Percentiles rank a stretch among this genome's conserved stretches.
Conservation (phyloP, 1,139 yeast species). For the Yamadazyma atlantica region DNA sequence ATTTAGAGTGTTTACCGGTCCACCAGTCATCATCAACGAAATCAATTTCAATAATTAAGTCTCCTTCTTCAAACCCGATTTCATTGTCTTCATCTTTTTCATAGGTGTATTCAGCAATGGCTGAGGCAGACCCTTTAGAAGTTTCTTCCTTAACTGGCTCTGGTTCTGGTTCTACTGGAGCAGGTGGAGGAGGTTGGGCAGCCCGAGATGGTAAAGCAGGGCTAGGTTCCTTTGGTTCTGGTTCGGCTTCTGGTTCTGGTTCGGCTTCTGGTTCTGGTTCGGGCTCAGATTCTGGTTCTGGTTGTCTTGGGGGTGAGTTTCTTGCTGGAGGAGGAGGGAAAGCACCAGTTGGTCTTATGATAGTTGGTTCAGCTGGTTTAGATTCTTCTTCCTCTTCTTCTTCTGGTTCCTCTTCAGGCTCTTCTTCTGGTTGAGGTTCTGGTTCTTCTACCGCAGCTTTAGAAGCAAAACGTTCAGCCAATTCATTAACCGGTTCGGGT, state of each 20-base stretch:
- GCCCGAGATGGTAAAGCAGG: slow-evolving; percentile 17
- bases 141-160: slow-evolving; percentile 15
- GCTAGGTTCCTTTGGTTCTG: slow-evolving; percentile 16
- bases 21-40: slow-evolving; percentile 82
- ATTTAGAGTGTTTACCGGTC: slow-evolving; percentile 62
- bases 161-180: slow-evolving; percentile 15
- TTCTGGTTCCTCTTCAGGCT: slow-evolving; percentile 19
- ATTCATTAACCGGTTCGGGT: slow-evolving; percentile 15
- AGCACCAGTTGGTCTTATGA: not conserved
- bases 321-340: slow-evolving; percentile 21
- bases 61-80: slow-evolving; percentile 65
- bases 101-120: slow-evolving; percentile 66
- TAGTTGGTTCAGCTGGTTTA: slow-evolving; percentile 8
- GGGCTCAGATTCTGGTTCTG: slow-evolving; percentile 15
- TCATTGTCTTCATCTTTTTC: slow-evolving; percentile 78
- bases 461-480: slow-evolving; percentile 19
- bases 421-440: slow-evolving; percentile 17
- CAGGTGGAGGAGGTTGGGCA: slow-evolving; percentile 15
- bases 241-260: slow-evolving; percentile 21
- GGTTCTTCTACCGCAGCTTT: slow-evolving; percentile 19
- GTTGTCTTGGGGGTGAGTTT: slow-evolving; percentile 12
- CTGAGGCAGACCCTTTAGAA: slow-evolving; percentile 26
- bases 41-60: slow-evolving; percentile 60
- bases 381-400: slow-evolving; percentile 12
- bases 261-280: slow-evolving; percentile 15